Base-by-base conservation (phyloP, 2,329 filamentous ascomycete species). In the Trichophyton mentagrophytes region DNA sequence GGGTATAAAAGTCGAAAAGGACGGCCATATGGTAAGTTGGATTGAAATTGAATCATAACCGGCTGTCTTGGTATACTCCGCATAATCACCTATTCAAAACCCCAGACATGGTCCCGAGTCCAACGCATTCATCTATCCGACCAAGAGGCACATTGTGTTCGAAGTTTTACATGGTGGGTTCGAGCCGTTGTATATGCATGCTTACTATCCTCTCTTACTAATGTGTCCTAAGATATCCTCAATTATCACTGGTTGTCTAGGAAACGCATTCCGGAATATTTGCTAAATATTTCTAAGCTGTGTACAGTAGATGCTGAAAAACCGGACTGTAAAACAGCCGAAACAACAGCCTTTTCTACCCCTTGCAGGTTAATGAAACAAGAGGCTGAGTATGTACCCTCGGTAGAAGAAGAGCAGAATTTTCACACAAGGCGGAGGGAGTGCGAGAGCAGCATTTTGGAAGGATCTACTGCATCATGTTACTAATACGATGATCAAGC, bases 351-450 rank as follows among this genome's bases (percentile, higher is more conserved):
- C 49, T 53, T 47, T 33, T 33, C 49, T 53, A 30, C 49, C 49
- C 49, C 49, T 51, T 53, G 49, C 49, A 53, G 49, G 11, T 53
- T 15, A 11, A 25, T 53, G 49, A 53, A 53, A 53, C 49, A 53
- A 53, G 27, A 53, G 49, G 22, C 27, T 53, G 49, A 53, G 7
- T 53, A n/a, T 53, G 13, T 25, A 22, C 13, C 33, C 13, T 27
- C 40, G 2, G 13, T 53, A 25, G 25, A 22, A 27, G 17, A 13
- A 17, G 20, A 22, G 20, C 44, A 47, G 17, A 53, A 6, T 51
- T 53, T 53, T 27, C 25, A 53, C 22, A 25, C 47, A 53, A 53
- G 25, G 47, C 25, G n/a, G 6, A 33, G 25, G 6, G 13, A 42
- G n/a, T 42, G 15, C 5, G 1, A 42, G 40, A 17, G 9, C 40